Base-by-base conservation (phyloP, 1,284 basidiomycete genomes). In the Cutaneotrichosporon sp. region DNA sequence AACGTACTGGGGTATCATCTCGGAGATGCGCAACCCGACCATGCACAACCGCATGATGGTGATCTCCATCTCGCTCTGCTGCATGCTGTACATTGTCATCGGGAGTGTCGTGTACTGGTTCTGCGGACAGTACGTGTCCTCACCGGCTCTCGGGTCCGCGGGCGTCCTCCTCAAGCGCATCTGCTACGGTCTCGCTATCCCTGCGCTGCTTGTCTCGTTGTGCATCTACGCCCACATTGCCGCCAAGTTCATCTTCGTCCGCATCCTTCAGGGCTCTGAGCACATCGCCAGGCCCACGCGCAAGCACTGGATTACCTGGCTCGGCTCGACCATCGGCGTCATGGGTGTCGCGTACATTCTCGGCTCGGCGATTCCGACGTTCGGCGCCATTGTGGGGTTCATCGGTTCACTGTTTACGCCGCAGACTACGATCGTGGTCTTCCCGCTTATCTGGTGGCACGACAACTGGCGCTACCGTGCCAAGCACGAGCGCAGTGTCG, bases 121-220 rank as follows among this genome's bases (percentile, higher is more conserved):
- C 61, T 68, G 66, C 41, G 74, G 75, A 3, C 65, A 71, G 51
- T 69, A 68, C 50, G 63, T 75, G 35, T 62, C 70, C 17, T 58
- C 61, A 9, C 74, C 74, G 3, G 72, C 73, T 3, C 66, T 74
- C 31, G 71, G 72, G 0, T 66, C 65, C 3, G 70, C 72, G 20
- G 75, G 75, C 45, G 45, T 53, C 1, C 49, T 70, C n/a, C 63
- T 76, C 52, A 74, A 76, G 62, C 68, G 70, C 35, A 58, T 76
- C 43, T 62, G 62, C 24, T 77, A 75, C 58, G 75, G 72, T 11
- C 54, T 77, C 34, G 72, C 74, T 14, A 51, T 76, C 16, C 72
- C 71, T 8, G 72, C 70, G 22, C 55, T 61, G 45, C 46, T 55
- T 25, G 61, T 69, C 24, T 56, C 52, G 34, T 46, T 51, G 33